These are phyloP conservation scores for Fistulinella cinereoalba DNA, from an alignment of 1,284 basidiomycete genomes.

Conservation along the genomic window DNA sequence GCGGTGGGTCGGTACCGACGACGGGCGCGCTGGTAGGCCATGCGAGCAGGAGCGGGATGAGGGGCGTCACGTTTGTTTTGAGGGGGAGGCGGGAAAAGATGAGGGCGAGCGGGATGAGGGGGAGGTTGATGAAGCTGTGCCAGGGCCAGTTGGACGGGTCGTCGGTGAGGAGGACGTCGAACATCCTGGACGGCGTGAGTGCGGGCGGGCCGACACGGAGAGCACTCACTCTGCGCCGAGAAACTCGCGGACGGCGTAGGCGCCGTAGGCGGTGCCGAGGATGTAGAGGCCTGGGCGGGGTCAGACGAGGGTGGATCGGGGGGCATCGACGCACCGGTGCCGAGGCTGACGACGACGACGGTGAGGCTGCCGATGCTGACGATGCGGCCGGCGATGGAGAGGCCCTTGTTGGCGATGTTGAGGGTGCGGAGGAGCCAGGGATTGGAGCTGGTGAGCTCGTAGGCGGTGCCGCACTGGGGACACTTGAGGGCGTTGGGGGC, in stretches of 20 bases:
- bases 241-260: constrained; percentile 66
- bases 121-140: constrained; percentile 70
- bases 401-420: constrained; percentile 44
- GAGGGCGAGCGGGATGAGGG: constrained; percentile 55
- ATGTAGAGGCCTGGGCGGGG: constrained; percentile 53
- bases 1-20: too few species aligned
- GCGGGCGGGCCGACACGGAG: too few species aligned
- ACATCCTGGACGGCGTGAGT: constrained; percentile 54
- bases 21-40: constrained; percentile 60
- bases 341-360: constrained; percentile 41
- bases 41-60: constrained; percentile 57
- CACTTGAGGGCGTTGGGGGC: constrained; percentile 68
- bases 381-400: constrained; percentile 50
- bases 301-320: neutral
- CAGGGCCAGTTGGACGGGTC: constrained; percentile 68
- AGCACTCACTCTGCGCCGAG: constrained; percentile 60
- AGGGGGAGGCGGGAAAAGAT: constrained; percentile 54
- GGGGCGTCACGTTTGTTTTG: constrained; percentile 45
- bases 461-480: constrained; percentile 68
- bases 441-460: constrained; percentile 64
- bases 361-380: constrained; percentile 48
- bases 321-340: constrained; percentile 37
- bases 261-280: constrained; percentile 64
- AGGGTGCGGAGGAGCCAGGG: constrained; percentile 51
- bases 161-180: constrained; percentile 56